Percentiles rank a stretch among this genome's conserved stretches.
Evolutionary conservation across 345 rosid species (phyloP).

Genomic region (Salix exigua): DNA sequence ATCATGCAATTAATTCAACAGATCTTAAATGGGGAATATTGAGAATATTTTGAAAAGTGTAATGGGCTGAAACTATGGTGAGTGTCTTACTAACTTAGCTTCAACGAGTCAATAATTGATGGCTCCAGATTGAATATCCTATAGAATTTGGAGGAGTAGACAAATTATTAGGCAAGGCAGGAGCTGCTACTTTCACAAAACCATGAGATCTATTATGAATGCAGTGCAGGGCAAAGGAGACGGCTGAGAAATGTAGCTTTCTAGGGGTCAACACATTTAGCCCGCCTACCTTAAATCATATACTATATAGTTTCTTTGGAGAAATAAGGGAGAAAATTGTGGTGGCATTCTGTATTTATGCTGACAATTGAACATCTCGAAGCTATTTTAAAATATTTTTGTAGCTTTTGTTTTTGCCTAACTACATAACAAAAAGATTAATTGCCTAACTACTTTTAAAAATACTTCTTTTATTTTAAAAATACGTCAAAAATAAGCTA

Average conservation of each 20-base stretch:
- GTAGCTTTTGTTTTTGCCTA: too few relatives aligned
- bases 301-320: background rate
- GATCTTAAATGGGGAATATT: background rate
- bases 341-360: background rate
- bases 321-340: background rate
- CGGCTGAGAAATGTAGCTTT: background rate
- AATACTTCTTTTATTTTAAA: too few relatives aligned
- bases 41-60: background rate
- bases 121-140: background rate
- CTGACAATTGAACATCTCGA: background rate
- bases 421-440: too few relatives aligned
- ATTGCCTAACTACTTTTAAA: too few relatives aligned
- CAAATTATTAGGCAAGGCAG: too few relatives aligned
- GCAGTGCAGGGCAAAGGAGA: background rate
- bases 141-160: background rate
- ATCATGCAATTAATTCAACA: background rate
- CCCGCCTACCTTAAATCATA: background rate
- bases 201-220: too few relatives aligned
- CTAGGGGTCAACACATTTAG: background rate
- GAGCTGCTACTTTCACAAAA: too few relatives aligned
- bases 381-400: too few relatives aligned
- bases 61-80: background rate
- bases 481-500: too few relatives aligned
- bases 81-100: background rate
- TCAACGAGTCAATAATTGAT: background rate